Conservation (phyloP, 225 moss, liverwort and hornwort genomes). For the Ulota crispa region DNA sequence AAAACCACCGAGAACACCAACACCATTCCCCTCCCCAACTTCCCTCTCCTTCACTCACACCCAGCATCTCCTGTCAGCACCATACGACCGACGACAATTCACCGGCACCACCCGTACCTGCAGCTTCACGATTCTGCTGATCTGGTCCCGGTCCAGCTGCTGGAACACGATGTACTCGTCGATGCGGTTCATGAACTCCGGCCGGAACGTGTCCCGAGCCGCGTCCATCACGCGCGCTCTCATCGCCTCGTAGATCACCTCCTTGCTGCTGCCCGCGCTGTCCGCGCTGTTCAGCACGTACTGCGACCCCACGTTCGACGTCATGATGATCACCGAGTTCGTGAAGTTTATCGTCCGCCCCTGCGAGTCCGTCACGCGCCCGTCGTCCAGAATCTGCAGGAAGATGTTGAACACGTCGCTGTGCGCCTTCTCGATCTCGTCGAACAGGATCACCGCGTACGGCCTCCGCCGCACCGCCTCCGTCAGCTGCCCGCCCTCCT, state of each 20-base stretch:
- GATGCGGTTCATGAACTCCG: slow-evolving; percentile 97
- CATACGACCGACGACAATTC: neutral
- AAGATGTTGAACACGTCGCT: slow-evolving; percentile 95
- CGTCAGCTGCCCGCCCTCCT: slow-evolving; percentile 95
- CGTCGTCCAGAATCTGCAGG: slow-evolving; percentile 92
- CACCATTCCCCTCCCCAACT: neutral
- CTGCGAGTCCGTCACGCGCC: slow-evolving; percentile 90
- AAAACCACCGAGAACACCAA: neutral
- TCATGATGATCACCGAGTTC: slow-evolving; percentile 96
- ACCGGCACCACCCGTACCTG: slow-evolving; percentile 52
- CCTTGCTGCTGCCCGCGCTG: slow-evolving; percentile 59
- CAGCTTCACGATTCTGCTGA: slow-evolving; percentile 73
- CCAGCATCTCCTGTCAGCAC: neutral
- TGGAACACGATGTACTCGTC: slow-evolving; percentile 99
- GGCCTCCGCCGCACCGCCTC: slow-evolving; percentile 90
- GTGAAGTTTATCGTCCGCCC: slow-evolving; percentile 87
- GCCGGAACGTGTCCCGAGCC: slow-evolving; percentile 81
- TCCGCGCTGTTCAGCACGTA: slow-evolving; percentile 67
- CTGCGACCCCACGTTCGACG: slow-evolving; percentile 97
- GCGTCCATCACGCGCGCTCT: slow-evolving; percentile 86
- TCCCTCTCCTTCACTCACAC: neutral
- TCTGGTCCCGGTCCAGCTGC: slow-evolving; percentile 84
- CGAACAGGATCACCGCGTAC: slow-evolving; percentile 87
- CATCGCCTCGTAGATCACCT: slow-evolving; percentile 78
- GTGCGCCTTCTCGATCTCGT: slow-evolving; percentile 98